A percentile compares a stretch with the other conserved stretches of the same genome.
phyloP scores from a whole-genome alignment of 2,329 filamentous ascomycete genomes.

The Arthroderma uncinatum region DNA sequence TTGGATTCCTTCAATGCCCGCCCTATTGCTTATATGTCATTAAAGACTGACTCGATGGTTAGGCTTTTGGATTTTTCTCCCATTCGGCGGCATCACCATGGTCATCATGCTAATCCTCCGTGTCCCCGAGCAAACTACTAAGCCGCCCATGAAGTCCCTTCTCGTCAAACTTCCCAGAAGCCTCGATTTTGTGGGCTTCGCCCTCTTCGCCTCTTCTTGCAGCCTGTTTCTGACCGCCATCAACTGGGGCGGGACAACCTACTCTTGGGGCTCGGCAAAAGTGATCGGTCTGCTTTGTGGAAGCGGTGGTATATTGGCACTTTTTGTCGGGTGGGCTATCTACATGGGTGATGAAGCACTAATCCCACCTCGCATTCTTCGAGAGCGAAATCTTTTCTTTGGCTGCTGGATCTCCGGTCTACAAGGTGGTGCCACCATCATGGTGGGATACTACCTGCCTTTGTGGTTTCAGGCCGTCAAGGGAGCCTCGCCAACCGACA shows the following conservation, averaged over 20 bases:
- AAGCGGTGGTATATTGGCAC: slow-evolving; percentile 19
- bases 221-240: slow-evolving; percentile 31
- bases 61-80: slow-evolving; percentile 32
- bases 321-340: slow-evolving; percentile 30
- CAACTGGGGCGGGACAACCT: slow-evolving; percentile 27
- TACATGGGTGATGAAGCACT: slow-evolving; percentile 28
- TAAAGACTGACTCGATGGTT: neutral
- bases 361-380: slow-evolving; percentile 28
- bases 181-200: slow-evolving; percentile 30
- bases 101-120: slow-evolving; percentile 20
- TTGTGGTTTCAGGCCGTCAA: slow-evolving; percentile 35
- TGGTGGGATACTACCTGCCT: slow-evolving; percentile 24
- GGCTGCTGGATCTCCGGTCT: neutral
- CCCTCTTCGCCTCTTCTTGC: slow-evolving; percentile 25
- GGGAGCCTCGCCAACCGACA: slow-evolving; percentile 5
- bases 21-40: neutral
- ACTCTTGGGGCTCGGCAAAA: slow-evolving; percentile 24
- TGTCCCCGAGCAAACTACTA: slow-evolving; percentile 21
- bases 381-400: slow-evolving; percentile 23
- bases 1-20: neutral
- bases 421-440: neutral
- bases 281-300: slow-evolving; percentile 30
- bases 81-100: slow-evolving; percentile 23
- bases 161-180: slow-evolving; percentile 21
- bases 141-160: slow-evolving; percentile 15